Evolutionary conservation across 306 rosid species (phyloP).

Genomic region (Geum urbanum): DNA sequence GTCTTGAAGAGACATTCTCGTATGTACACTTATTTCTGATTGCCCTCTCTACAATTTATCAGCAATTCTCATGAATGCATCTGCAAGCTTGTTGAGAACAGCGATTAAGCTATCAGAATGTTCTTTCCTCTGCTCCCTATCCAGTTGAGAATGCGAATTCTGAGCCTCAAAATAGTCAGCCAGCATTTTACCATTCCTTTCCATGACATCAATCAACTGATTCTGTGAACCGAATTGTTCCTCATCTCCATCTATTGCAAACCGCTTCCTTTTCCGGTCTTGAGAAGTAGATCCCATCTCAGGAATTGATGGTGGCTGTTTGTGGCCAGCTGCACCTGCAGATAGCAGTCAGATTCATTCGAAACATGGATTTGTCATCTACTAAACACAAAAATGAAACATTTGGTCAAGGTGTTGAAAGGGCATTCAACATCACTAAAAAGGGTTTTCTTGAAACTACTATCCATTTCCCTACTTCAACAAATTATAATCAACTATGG

Average conservation of each 20-base stretch:
- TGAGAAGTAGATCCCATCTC: conserved; percentile 77
- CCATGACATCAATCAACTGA: conserved; percentile 73
- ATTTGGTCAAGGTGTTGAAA: background rate
- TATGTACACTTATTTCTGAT: conserved; percentile 51
- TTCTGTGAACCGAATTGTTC: conserved; percentile 45
- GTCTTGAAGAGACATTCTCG: conserved; percentile 32
- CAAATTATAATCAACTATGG: too few relatives aligned
- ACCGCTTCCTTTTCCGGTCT: conserved; percentile 71
- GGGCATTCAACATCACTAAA: background rate
- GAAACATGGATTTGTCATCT: background rate
- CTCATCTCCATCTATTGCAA: conserved; percentile 49
- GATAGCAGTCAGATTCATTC: background rate
- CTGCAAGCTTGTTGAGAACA: conserved; percentile 93
- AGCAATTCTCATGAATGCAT: conserved; percentile 85
- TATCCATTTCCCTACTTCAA: background rate
- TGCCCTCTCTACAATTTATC: conserved; percentile 63
- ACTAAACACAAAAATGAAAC: background rate
- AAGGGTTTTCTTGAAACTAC: background rate
- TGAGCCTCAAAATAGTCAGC: conserved; percentile 71
- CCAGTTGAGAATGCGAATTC: conserved; percentile 63
- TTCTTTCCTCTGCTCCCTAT: conserved; percentile 77
- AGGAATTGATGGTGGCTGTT: conserved; percentile 50
- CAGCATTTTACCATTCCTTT: conserved; percentile 75
- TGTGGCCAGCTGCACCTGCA: conserved; percentile 51
- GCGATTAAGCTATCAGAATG: conserved; percentile 61